Conservation (phyloP, 345 rosid species). For the rapeseed (Brassica napus) region Da-Ae NC_063434.1:1965001-1965500, state of each 20-base stretch:
- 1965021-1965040: background rate
- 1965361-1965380: background rate
- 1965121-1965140: conserved; percentile 32
- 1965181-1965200: conserved; percentile 35
- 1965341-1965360: background rate
- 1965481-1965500: too few species aligned
- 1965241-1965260: conserved; percentile 11
- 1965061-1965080: background rate
- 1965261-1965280: background rate
- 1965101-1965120: conserved; percentile 14
- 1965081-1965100: conserved; percentile 14
- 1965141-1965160: conserved; percentile 40
- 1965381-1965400: background rate
- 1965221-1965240: conserved; percentile 19
- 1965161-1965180: conserved; percentile 20
- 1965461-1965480: too few species aligned
- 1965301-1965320: background rate
- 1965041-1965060: background rate
- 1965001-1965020: background rate
- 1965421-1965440: too few species aligned
- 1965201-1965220: conserved; percentile 30
- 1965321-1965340: too few species aligned
- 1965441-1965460: too few species aligned
- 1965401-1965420: too few species aligned
- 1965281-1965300: background rate